phyloP scores from a whole-genome alignment of 805 yeast species.

The Sporopachydermia quercuum region DNA sequence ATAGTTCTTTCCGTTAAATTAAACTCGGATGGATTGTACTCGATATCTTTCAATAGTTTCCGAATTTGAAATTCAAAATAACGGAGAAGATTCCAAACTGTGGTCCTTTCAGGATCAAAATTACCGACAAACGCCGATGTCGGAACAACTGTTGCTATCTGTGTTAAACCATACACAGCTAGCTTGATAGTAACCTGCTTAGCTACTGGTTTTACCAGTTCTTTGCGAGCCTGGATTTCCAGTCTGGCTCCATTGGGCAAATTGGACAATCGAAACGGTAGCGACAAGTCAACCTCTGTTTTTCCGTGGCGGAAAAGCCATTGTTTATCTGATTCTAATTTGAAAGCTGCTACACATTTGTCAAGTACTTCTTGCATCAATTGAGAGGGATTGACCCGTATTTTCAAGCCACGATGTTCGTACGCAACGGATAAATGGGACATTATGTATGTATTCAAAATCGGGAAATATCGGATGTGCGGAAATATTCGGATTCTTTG shows the following conservation, averaged over 20 bases:
- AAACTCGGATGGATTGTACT: slow-evolving; percentile 10
- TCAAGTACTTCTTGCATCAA: not conserved
- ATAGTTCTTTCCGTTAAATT: slow-evolving; percentile 11
- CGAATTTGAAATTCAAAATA: slow-evolving; percentile 10
- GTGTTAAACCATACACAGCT: not conserved
- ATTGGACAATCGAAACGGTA: slow-evolving; percentile 29
- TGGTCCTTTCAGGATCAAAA: slow-evolving; percentile 9
- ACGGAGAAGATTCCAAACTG: slow-evolving; percentile 11
- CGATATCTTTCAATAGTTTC: not conserved
- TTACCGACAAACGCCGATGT: slow-evolving; percentile 7
- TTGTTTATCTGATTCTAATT: not conserved
- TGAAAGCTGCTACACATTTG: not conserved
- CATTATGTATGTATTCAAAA: not conserved
- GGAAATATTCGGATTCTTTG: too few species aligned
- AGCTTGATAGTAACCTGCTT: not conserved
- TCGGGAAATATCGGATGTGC: not conserved
- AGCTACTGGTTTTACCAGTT: slow-evolving; percentile 2
- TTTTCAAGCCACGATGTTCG: not conserved
- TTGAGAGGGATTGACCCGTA: not conserved
- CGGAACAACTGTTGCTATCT: slow-evolving; percentile 9
- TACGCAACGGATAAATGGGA: not conserved
- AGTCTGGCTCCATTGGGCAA: slow-evolving; percentile 31
- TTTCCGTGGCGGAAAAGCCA: slow-evolving; percentile 16
- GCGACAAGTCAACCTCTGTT: slow-evolving; percentile 19
- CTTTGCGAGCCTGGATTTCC: too few species aligned